phyloP scores from a whole-genome alignment of 169 alveolate species.

The Cryptosporidium sp. region DNA sequence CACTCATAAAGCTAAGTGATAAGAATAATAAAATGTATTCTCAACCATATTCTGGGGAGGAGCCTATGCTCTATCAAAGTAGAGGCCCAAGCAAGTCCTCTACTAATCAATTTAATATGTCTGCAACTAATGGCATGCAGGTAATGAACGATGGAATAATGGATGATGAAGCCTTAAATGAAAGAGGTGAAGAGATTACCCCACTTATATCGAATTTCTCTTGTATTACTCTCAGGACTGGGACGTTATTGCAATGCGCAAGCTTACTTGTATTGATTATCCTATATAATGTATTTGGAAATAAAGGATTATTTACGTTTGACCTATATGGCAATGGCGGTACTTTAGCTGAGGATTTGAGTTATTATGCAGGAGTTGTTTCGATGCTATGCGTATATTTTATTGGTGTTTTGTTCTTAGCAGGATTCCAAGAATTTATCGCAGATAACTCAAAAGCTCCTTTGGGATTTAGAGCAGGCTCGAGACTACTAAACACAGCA shows the following conservation, averaged over 20 bases:
- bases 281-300: constrained; percentile 48
- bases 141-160: constrained; percentile 69
- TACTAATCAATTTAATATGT: constrained; percentile 35
- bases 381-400: constrained; percentile 44
- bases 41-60: constrained; percentile 58
- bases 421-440: constrained; percentile 67
- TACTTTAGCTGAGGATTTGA: constrained; percentile 60
- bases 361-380: constrained; percentile 73
- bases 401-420: constrained; percentile 36
- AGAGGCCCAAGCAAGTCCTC: constrained; percentile 49
- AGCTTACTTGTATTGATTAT: constrained; percentile 31
- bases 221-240: constrained; percentile 52
- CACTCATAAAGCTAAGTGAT: neutral
- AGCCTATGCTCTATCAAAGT: constrained; percentile 67
- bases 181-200: constrained; percentile 70
- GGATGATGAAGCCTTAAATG: constrained; percentile 63
- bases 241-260: constrained; percentile 45
- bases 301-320: constrained; percentile 47
- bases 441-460: constrained; percentile 69
- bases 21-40: constrained; percentile 40
- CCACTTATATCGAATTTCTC: constrained; percentile 59
- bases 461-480: constrained; percentile 59
- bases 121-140: constrained; percentile 70
- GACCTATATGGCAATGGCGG: constrained; percentile 72
- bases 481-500: constrained; percentile 58